Base-by-base conservation (phyloP, 2,329 filamentous ascomycete species). In the Pseudogymnoascus sp. region DNA sequence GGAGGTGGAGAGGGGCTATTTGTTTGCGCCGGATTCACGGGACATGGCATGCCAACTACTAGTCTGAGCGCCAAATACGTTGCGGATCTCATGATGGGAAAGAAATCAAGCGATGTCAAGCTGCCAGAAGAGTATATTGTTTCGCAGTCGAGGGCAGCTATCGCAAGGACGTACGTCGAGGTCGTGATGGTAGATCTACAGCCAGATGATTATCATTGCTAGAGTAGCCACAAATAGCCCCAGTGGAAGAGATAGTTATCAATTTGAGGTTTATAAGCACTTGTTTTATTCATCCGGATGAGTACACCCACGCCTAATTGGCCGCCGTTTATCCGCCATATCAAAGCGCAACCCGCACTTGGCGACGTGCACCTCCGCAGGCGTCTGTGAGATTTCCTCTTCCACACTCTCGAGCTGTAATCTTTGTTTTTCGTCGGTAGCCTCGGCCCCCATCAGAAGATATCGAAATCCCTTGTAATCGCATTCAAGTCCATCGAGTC, bases 1-100 rank as follows among this genome's bases (percentile, higher is more conserved):
- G 59, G 59, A 40, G 84, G 80, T n/a, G 77, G 74, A 16, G 72
- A 79, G 2, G 86, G 86, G 0, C 67, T 90, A 62, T 91, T 80
- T 77, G 67, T 91, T 11, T 82, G 81, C 65, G 87, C 81, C 2
- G 88, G 86, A 2, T 91, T 88, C 70, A 88, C 86, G 4, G 87
- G 86, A 0, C 89, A 93, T 73, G 90, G 90, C 0, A 91, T 92
- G 88, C 88, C 89, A 19, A 86, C 87, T 68, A 85, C 87, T 14
- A 86, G 86, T 66, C 76, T 90, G 42, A 86, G 83, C 68, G 89
- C 82, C 1, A 82, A 85, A 64, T 84, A 84, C 1, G 82, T 84
- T 11, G 87, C 84, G 8, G 76, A 82, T 56, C 81, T 88, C 78
- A 82, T 90, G 62, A 68, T 80, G 63, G 77, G 77, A 1, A 72